Evolutionary conservation across 2,329 filamentous ascomycete genomes (phyloP).

Genomic region (Colletotrichum sojae): DNA sequence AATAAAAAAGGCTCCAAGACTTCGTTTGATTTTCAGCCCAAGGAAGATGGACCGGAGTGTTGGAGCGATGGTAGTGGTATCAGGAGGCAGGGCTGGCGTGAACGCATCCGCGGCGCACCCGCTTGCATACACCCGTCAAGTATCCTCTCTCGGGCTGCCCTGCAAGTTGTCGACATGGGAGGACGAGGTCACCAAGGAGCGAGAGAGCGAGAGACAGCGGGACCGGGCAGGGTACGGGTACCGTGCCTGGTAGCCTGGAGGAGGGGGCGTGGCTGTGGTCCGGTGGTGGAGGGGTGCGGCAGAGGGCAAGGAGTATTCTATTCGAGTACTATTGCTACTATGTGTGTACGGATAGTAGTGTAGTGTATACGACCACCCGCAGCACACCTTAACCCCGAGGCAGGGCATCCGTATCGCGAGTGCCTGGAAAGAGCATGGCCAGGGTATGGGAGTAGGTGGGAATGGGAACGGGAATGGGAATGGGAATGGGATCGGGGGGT

Average conservation of each 20-base stretch:
- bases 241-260: constrained; percentile 21
- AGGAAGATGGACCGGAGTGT: constrained; percentile 24
- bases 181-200: constrained; percentile 14
- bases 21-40: constrained; percentile 24
- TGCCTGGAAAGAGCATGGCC: neutral
- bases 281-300: constrained; percentile 8
- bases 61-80: constrained; percentile 28
- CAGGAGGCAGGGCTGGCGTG: constrained; percentile 33
- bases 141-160: neutral
- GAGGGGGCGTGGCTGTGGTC: neutral
- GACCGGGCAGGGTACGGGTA: constrained; percentile 31
- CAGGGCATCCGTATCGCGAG: neutral
- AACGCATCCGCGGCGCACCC: constrained; percentile 9
- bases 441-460: neutral
- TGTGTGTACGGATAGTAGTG: too few species aligned
- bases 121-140: neutral
- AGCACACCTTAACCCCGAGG: neutral
- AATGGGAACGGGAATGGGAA: constrained; percentile 1
- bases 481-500: neutral
- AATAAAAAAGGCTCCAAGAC: constrained; percentile 36
- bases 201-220: constrained; percentile 3
- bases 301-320: neutral
- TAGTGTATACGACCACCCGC: too few species aligned
- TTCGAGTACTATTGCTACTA: too few species aligned
- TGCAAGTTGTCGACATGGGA: constrained; percentile 28